phyloP scores from a whole-genome alignment of 768 basidiomycete genomes.

The Amanita polypyramis region DNA sequence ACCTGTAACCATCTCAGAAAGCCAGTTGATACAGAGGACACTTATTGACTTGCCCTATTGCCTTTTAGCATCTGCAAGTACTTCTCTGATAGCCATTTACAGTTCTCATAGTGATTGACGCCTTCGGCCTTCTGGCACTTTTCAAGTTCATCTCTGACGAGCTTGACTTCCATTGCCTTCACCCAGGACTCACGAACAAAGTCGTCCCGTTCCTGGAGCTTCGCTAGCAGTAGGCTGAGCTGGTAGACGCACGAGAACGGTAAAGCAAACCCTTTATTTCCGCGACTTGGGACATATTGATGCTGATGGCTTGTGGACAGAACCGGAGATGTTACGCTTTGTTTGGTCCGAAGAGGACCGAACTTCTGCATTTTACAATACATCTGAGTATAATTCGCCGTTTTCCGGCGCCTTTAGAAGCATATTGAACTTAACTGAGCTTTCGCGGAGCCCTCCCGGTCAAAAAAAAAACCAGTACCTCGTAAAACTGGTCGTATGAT shows the following conservation, averaged over 20 bases:
- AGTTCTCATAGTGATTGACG: conserved; percentile 85
- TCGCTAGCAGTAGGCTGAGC: conserved; percentile 28
- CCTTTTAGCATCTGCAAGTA: conserved; percentile 72
- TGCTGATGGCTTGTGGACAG: conserved; percentile 17
- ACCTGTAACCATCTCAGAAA: conserved; percentile 37
- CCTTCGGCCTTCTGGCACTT: conserved; percentile 89
- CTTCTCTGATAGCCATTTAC: conserved; percentile 76
- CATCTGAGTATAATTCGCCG: no score
- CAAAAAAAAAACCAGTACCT: neutral
- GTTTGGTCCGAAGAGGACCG: conserved; percentile 8
- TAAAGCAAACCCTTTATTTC: conserved; percentile 40
- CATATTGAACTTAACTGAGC: no score
- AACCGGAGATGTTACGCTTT: conserved; percentile 5
- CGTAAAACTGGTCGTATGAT: no score
- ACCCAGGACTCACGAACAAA: conserved; percentile 90
- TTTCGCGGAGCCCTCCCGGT: no score
- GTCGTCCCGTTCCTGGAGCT: conserved; percentile 59
- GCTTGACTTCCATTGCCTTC: conserved; percentile 82
- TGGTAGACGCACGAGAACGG: neutral
- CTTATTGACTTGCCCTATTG: conserved; percentile 53
- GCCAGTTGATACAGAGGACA: neutral
- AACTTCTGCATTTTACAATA: no score
- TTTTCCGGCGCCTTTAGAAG: no score
- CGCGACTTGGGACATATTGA: conserved; percentile 27
- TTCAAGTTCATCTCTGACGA: conserved; percentile 80